Conservation (phyloP, 139 green algal species). For the Coelastrella sp. region DNA sequence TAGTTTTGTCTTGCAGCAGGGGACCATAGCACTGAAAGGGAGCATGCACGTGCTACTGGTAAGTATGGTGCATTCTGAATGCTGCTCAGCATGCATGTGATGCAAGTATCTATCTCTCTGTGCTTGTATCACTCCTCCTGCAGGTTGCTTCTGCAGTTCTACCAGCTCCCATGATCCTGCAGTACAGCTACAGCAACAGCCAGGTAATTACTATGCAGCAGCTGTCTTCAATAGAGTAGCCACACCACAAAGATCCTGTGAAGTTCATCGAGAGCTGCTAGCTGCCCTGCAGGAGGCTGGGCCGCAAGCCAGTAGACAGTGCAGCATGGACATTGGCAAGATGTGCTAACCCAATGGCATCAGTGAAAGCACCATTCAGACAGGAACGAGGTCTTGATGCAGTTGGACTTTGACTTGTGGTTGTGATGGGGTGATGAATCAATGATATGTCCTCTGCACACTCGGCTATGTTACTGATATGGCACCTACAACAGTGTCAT, state of each 20-base stretch:
- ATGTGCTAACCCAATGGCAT: slow-evolving; percentile 73
- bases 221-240: slow-evolving; percentile 55
- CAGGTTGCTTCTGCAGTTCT: neutral
- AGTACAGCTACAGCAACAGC: slow-evolving; percentile 30
- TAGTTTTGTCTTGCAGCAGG: too few relatives aligned
- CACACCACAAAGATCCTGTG: neutral
- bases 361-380: slow-evolving; percentile 52
- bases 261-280: slow-evolving; percentile 34
- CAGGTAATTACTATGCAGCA: slow-evolving; percentile 53
- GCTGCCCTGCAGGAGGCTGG: neutral
- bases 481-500: too few relatives aligned
- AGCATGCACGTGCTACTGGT: too few relatives aligned
- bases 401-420: slow-evolving; percentile 58
- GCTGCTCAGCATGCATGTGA: too few relatives aligned
- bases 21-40: too few relatives aligned
- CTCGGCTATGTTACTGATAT: too few relatives aligned
- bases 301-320: slow-evolving; percentile 12
- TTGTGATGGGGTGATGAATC: too few relatives aligned
- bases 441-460: too few relatives aligned
- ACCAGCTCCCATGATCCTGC: neutral
- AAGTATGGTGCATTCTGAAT: too few relatives aligned
- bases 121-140: too few relatives aligned
- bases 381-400: slow-evolving; percentile 72
- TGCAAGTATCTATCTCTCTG: too few relatives aligned
- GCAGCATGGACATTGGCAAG: slow-evolving; percentile 50